Evolutionary conservation across 805 yeast species (phyloP).

Genomic region (Nakazawaea wickerhamii): DNA sequence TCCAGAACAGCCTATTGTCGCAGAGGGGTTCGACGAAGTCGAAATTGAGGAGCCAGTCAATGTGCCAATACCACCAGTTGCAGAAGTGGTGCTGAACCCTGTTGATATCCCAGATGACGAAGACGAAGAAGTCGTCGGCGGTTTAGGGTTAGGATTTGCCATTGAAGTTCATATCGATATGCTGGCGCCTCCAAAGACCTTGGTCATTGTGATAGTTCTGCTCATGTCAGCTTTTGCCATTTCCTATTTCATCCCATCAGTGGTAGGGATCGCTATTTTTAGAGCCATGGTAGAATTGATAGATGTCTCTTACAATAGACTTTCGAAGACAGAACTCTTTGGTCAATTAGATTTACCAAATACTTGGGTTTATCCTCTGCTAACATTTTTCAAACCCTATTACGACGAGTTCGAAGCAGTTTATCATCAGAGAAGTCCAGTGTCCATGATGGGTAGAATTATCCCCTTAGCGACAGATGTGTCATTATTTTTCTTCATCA

Average conservation of each 20-base stretch:
- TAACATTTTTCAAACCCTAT: background rate
- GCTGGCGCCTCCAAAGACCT: background rate
- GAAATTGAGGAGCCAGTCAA: conserved; percentile 18
- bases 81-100: conserved; percentile 11
- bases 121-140: conserved; percentile 22
- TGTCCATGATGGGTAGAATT: conserved; percentile 32
- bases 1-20: conserved; percentile 15
- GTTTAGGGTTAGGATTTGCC: conserved; percentile 23
- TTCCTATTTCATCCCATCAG: conserved; percentile 13
- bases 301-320: too few relatives aligned
- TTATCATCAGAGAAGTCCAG: conserved; percentile 20
- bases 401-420: conserved; percentile 17
- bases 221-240: background rate
- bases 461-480: conserved; percentile 22
- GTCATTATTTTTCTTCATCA: conserved; percentile 30
- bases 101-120: conserved; percentile 15
- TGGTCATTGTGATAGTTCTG: background rate
- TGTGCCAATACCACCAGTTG: conserved; percentile 13
- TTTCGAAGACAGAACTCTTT: too few relatives aligned
- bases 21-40: conserved; percentile 16
- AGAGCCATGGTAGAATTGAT: conserved; percentile 23
- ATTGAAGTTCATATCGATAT: conserved; percentile 10
- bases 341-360: background rate
- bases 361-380: background rate
- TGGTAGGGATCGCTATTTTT: conserved; percentile 6